These are phyloP conservation scores for Fusarium avenaceum DNA, from an alignment of 2,329 filamentous ascomycete genomes.

Conservation along the genomic window DNA sequence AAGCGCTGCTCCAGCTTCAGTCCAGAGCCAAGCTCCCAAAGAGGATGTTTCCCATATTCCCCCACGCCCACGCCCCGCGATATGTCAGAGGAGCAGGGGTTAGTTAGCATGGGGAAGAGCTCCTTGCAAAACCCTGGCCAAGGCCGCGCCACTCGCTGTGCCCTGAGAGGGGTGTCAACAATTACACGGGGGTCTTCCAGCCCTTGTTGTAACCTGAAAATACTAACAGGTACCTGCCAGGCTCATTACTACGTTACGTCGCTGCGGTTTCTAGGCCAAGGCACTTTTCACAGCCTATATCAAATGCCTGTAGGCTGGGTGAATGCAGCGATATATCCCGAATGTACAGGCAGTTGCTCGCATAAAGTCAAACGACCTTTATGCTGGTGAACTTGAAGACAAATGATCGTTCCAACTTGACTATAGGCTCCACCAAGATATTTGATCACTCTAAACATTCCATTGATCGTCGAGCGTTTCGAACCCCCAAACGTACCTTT, in stretches of 20 bases:
- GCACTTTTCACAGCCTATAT: neutral
- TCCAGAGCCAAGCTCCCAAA: constrained; percentile 19
- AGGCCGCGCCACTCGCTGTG: constrained; percentile 4
- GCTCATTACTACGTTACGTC: constrained; percentile 20
- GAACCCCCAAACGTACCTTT: constrained; percentile 3
- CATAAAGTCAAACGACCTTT: constrained; percentile 2
- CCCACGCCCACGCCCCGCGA: constrained; percentile 39
- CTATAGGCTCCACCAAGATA: neutral
- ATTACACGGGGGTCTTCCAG: constrained; percentile 19
- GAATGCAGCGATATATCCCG: constrained; percentile 14
- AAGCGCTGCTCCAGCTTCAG: constrained; percentile 11
- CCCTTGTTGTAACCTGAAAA: constrained; percentile 10
- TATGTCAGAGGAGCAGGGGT: constrained; percentile 40
- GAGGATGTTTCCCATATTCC: constrained; percentile 30
- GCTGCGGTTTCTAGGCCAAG: neutral
- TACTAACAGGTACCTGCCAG: constrained; percentile 18
- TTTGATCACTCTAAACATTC: neutral
- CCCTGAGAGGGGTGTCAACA: constrained; percentile 31
- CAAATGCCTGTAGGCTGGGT: constrained; percentile 1
- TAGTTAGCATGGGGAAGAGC: constrained; percentile 33
- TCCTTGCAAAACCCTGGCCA: constrained; percentile 30
- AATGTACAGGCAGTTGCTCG: constrained; percentile 6
- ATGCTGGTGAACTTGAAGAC: neutral
- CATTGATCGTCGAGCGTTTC: neutral
- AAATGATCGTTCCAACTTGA: too few relatives aligned